phyloP scores from a whole-genome alignment of 768 basidiomycete species.

The Tylopilus felleus region DNA sequence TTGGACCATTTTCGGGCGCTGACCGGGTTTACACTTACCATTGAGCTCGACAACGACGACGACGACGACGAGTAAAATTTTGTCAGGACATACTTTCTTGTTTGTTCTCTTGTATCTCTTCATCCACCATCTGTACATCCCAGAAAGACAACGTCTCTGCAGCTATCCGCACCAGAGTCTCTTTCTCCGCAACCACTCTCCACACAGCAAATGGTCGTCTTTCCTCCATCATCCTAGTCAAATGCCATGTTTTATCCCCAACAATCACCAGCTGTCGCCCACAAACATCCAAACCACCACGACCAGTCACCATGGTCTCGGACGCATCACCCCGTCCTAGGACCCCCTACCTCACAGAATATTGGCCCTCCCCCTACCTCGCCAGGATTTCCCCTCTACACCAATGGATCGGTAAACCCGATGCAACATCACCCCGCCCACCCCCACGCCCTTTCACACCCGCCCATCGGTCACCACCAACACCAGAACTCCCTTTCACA shows the following conservation, averaged over 20 bases:
- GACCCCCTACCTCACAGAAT: slow-evolving; percentile 36
- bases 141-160: neutral
- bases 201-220: slow-evolving; percentile 1
- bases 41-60: slow-evolving; percentile 17
- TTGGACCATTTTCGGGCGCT: slow-evolving; percentile 28
- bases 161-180: slow-evolving; percentile 4
- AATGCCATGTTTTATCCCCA: slow-evolving; percentile 81
- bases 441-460: slow-evolving; percentile 46
- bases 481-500: slow-evolving; percentile 80
- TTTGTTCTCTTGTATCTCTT: slow-evolving; percentile 9
- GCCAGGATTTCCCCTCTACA: slow-evolving; percentile 73
- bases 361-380: slow-evolving; percentile 67
- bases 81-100: slow-evolving; percentile 15
- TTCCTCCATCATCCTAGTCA: slow-evolving; percentile 17
- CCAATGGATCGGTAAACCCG: slow-evolving; percentile 60
- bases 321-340: slow-evolving; percentile 56
- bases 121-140: slow-evolving; percentile 12
- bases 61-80: slow-evolving; percentile 17
- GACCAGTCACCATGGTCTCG: slow-evolving; percentile 74
- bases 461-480: slow-evolving; percentile 63
- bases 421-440: slow-evolving; percentile 62
- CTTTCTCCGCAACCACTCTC: slow-evolving; percentile 8
- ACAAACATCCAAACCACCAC: slow-evolving; percentile 72
- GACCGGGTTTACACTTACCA: slow-evolving; percentile 16
- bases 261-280: slow-evolving; percentile 76